phyloP scores from a whole-genome alignment of 495 filamentous ascomycete species.

The Pyrenopolyporus hunteri region DNA sequence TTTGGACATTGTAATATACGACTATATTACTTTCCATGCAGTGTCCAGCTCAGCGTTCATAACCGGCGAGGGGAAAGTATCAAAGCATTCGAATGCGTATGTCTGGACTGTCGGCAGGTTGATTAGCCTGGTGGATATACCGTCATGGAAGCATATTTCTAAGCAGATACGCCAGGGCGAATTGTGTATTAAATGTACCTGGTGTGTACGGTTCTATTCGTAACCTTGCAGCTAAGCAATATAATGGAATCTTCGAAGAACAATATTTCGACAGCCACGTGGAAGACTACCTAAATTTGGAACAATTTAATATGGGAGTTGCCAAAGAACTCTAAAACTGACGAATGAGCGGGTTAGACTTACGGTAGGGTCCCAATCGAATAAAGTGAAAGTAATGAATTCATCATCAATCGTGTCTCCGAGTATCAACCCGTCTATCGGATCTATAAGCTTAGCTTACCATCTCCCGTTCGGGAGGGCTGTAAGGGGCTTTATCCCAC shows the following conservation, averaged over 20 bases:
- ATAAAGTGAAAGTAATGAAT: slow-evolving; percentile 16
- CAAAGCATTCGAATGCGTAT: slow-evolving; percentile 4
- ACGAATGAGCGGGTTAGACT: background rate
- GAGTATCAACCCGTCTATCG: slow-evolving; percentile 1
- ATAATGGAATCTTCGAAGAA: background rate
- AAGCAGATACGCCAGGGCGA: slow-evolving; percentile 14
- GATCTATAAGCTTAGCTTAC: slow-evolving; percentile 1
- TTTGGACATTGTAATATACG: too few species aligned
- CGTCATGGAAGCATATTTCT: background rate
- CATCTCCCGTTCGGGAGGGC: background rate
- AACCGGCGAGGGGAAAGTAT: background rate
- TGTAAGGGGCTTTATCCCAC: slow-evolving; percentile 26
- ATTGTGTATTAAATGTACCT: too few species aligned
- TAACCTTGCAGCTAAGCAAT: slow-evolving; percentile 7
- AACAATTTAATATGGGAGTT: slow-evolving; percentile 21
- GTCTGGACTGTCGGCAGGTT: background rate
- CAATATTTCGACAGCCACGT: slow-evolving; percentile 21
- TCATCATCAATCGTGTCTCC: slow-evolving; percentile 6
- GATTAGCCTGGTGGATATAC: background rate
- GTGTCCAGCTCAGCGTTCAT: too few species aligned
- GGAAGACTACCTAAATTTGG: slow-evolving; percentile 27
- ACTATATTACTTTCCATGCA: too few species aligned
- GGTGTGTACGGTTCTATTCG: slow-evolving; percentile 7
- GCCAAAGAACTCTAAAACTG: background rate
- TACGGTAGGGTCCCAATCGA: slow-evolving; percentile 6